Evolutionary conservation across 1,284 basidiomycete species (phyloP).

Genomic region (Pterula multifida): DNA sequence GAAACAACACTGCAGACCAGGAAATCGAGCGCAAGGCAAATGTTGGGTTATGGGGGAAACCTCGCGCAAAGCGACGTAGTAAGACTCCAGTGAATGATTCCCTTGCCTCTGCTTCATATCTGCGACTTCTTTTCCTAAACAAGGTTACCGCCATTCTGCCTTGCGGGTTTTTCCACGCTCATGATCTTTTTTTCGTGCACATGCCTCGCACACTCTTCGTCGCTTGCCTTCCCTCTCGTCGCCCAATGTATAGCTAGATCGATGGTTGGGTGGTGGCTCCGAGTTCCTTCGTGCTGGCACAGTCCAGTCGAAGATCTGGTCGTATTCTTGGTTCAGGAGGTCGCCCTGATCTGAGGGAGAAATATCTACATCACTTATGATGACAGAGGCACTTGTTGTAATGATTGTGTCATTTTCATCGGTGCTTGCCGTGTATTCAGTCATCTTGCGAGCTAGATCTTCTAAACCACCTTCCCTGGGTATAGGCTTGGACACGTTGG

Average conservation of each 20-base stretch:
- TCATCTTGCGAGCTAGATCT: conserved; percentile 1
- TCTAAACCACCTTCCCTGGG: neutral
- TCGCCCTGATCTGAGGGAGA: neutral
- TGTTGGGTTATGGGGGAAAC: too few species aligned
- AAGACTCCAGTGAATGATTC: too few species aligned
- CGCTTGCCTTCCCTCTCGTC: neutral
- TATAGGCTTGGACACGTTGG: neutral
- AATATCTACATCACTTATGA: neutral
- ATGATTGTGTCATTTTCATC: neutral
- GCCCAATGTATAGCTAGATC: neutral
- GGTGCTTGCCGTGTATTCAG: neutral
- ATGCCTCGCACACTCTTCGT: neutral
- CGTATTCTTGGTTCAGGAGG: conserved; percentile 31
- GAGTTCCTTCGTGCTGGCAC: conserved; percentile 11
- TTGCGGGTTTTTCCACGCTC: neutral
- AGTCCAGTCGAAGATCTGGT: conserved; percentile 40
- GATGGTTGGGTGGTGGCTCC: neutral
- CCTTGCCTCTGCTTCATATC: too few species aligned
- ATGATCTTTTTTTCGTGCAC: neutral
- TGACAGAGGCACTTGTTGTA: neutral
- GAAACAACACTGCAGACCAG: too few species aligned
- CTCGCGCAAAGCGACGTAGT: too few species aligned
- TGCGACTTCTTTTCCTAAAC: too few species aligned
- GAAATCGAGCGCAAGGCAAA: too few species aligned
- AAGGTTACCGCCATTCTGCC: neutral